A percentile compares a stretch with the other conserved stretches of the same genome.
These are phyloP conservation scores for Rhododendron griersonianum DNA, from an alignment of 148 eudicot species.

Conservation along the genomic window DNA sequence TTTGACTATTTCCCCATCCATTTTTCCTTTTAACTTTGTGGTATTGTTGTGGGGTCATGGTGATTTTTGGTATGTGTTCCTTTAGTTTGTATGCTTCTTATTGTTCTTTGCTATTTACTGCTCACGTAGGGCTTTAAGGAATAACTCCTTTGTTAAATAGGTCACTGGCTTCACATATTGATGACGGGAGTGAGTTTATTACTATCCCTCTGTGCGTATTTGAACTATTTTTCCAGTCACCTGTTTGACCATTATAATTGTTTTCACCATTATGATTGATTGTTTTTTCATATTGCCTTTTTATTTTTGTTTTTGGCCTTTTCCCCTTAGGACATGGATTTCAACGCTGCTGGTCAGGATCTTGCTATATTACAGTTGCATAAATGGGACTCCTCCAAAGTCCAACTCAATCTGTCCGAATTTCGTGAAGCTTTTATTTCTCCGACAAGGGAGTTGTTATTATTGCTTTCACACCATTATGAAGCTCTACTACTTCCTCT, in stretches of 20 bases:
- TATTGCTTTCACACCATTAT: constrained; percentile 56
- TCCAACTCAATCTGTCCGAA: constrained; percentile 42
- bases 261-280: background rate
- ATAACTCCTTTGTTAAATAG: background rate
- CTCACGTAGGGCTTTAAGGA: background rate
- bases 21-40: background rate
- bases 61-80: background rate
- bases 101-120: constrained; percentile 2
- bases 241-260: background rate
- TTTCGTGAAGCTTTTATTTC: constrained; percentile 84
- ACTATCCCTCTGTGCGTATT: background rate
- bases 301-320: background rate
- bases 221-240: background rate
- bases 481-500: constrained; percentile 79
- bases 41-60: background rate
- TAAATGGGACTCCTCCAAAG: constrained; percentile 59
- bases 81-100: background rate
- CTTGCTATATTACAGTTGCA: constrained; percentile 75
- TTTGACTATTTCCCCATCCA: background rate
- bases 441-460: constrained; percentile 63
- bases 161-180: background rate
- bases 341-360: constrained; percentile 28
- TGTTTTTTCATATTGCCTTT: background rate
- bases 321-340: constrained; percentile 12
- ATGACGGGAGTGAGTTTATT: background rate